A percentile compares a stretch with the other conserved stretches of the same genome.
phyloP scores from a whole-genome alignment of 345 rosid genomes.

The Hypericum perforatum region DNA sequence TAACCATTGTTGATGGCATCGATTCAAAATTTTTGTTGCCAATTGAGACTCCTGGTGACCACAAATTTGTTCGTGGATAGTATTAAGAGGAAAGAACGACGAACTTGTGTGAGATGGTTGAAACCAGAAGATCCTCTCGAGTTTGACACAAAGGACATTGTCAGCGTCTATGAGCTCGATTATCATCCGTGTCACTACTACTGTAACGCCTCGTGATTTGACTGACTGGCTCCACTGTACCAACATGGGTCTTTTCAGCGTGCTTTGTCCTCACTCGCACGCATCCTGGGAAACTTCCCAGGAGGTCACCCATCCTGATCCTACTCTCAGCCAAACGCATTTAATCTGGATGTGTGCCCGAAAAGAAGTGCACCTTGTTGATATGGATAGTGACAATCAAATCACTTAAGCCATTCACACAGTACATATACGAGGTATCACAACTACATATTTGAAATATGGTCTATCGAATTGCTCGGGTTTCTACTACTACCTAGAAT shows the following conservation, averaged over 20 bases:
- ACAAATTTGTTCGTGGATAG: conserved; percentile 47
- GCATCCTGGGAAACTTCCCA: too few species aligned
- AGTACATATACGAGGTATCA: too few species aligned
- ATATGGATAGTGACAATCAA: too few species aligned
- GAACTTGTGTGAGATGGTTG: conserved; percentile 77
- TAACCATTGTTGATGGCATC: conserved; percentile 41
- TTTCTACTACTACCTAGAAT: conserved; percentile 23
- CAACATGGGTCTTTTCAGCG: too few species aligned
- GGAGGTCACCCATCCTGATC: too few species aligned
- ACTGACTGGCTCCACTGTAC: too few species aligned
- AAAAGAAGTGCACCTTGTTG: too few species aligned
- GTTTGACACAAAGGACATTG: conserved; percentile 80
- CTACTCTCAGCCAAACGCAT: too few species aligned
- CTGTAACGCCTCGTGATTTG: too few species aligned
- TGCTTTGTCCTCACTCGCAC: too few species aligned
- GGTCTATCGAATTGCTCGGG: conserved; percentile 67
- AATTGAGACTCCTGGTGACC: conserved; percentile 94
- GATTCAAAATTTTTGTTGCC: conserved; percentile 60
- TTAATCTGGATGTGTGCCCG: too few species aligned
- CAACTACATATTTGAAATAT: conserved; percentile 44
- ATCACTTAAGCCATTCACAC: too few species aligned
- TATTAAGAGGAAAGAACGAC: conserved; percentile 62
- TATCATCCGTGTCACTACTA: conserved; percentile 95
- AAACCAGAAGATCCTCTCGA: conserved; percentile 82
- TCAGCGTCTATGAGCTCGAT: conserved; percentile 88